Percentiles rank a stretch among this genome's conserved stretches.
Evolutionary conservation across 1,139 yeast species (phyloP).

Genomic region (Ashbya aceris): DNA sequence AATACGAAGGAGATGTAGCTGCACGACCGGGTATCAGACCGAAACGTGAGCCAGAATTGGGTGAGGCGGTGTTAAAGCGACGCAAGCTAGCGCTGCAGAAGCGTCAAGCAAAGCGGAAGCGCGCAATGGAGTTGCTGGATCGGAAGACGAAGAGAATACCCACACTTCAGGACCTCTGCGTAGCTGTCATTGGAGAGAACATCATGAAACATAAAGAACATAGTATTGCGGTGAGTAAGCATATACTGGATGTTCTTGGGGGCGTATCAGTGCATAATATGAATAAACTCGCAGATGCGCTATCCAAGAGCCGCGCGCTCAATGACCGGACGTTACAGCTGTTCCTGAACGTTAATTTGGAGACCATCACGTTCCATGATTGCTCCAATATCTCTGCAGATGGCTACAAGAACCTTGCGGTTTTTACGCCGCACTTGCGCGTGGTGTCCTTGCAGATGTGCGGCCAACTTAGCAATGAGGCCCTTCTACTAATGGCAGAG

Average conservation of each 20-base stretch:
- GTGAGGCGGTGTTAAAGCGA: constrained; percentile 7
- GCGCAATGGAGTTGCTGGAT: constrained; percentile 79
- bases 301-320: constrained; percentile 73
- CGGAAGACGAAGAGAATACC: constrained; percentile 56
- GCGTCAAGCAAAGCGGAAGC: constrained; percentile 61
- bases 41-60: constrained; percentile 1
- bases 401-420: constrained; percentile 59
- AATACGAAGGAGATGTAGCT: constrained; percentile 13
- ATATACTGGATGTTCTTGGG: constrained; percentile 26
- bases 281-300: constrained; percentile 71
- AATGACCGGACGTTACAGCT: constrained; percentile 61
- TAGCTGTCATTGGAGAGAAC: constrained; percentile 56
- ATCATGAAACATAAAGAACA: constrained; percentile 43
- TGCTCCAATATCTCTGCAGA: constrained; percentile 70
- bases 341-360: constrained; percentile 55
- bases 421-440: constrained; percentile 69
- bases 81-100: constrained; percentile 48
- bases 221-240: constrained; percentile 23
- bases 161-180: constrained; percentile 72
- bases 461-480: constrained; percentile 80
- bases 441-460: constrained; percentile 75
- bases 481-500: constrained; percentile 50
- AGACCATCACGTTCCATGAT: constrained; percentile 72
- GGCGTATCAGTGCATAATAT: constrained; percentile 31
- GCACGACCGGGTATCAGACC: constrained; percentile 5